Percentiles rank a stretch among this genome's conserved stretches.
phyloP scores from a whole-genome alignment of 148 eudicot species.

The Chenopodium suecicum region DNA sequence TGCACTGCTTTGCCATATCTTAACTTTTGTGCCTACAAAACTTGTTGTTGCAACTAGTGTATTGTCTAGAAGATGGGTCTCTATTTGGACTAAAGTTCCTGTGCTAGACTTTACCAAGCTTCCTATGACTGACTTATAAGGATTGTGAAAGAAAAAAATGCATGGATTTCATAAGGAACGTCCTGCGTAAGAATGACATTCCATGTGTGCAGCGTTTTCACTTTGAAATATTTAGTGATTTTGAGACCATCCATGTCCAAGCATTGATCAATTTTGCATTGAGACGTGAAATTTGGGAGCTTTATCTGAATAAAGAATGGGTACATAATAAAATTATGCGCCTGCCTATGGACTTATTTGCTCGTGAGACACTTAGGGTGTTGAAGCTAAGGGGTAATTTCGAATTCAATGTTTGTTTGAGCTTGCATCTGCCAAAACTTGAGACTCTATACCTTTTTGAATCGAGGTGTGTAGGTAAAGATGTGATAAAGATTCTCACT shows the following conservation, averaged over 20 bases:
- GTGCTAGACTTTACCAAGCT: neutral
- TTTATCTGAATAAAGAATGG: too few species aligned
- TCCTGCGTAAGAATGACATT: too few species aligned
- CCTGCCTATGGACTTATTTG: too few species aligned
- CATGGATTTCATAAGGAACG: neutral
- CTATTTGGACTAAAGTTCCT: slow-evolving; percentile 13
- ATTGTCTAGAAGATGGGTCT: slow-evolving; percentile 19
- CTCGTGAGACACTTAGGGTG: too few species aligned
- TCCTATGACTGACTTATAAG: too few species aligned
- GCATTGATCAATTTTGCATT: neutral
- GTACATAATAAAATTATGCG: too few species aligned
- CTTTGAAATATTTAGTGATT: neutral
- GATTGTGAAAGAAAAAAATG: too few species aligned
- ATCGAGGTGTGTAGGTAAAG: neutral
- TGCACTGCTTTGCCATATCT: slow-evolving; percentile 10
- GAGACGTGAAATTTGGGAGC: too few species aligned
- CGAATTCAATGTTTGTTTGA: too few species aligned
- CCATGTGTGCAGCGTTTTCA: too few species aligned
- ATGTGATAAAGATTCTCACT: neutral
- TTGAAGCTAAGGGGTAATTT: too few species aligned
- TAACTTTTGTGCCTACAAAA: slow-evolving; percentile 17
- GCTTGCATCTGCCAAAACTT: too few species aligned
- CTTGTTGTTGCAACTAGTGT: slow-evolving; percentile 2
- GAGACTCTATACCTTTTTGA: neutral
- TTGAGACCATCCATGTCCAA: neutral